Evolutionary conservation across 2,329 filamentous ascomycete species (phyloP), one percentile per base, ranked within the genome.

Genomic region (Alternaria longipes): DNA sequence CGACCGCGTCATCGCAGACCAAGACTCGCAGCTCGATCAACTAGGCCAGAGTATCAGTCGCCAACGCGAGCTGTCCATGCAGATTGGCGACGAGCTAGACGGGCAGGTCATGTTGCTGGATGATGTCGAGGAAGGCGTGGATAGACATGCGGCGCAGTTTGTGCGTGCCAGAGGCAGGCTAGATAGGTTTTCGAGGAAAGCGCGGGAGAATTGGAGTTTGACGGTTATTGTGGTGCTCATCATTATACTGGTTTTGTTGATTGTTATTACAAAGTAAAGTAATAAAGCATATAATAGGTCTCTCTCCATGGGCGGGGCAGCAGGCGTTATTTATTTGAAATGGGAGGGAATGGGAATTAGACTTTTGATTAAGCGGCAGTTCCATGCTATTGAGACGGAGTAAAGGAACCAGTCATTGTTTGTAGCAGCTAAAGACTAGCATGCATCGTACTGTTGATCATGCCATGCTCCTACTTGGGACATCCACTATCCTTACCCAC

Each of bases 31-130:
- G 78, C 85, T 99, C n/a, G 94, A 98, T 77, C 85, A 86, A 9
- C 83, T 99, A 4, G 92, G 94, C n/a, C 87, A 89, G 72, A 92
- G 89, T 59, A 97, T 99, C 69, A 87, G 91, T 4, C 88, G 95
- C 40, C 95, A 98, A 82, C 86, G 96, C 51, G 92, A 98, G 81
- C 84, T 99, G 63, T 94, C 91, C 75, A 96, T 97, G 82, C 92
- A 95, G 82, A 98, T 99, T 73, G 94, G 95, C 30, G 92, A 97
- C 77, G 95, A 99, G 84, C 85, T 99, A 36, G 95, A 98, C 71
- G 90, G 89, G 69, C 95, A 99, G 73, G 91, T 96, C 38, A 85
- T 90, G 69, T 84, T 99, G 84, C 84, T 99, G 30, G 94, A 97
- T 77, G 94, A 97, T 72, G 89, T 96, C 45, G 95, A 98, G 74